Base-by-base conservation (phyloP, 164 flowering plant genomes). In the Paratinospora sagittata region DNA sequence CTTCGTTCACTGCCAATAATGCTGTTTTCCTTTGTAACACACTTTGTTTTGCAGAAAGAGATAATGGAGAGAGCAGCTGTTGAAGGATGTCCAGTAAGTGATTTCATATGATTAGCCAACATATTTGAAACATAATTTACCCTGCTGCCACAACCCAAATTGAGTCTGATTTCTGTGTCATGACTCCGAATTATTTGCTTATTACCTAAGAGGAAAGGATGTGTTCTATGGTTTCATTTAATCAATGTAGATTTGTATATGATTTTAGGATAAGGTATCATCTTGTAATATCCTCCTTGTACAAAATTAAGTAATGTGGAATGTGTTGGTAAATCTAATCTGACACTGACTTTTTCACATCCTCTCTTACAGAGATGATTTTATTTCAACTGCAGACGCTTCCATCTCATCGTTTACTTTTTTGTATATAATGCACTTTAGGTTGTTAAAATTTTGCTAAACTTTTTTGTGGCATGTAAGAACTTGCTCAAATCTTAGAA, bases 41-140 rank as follows among this genome's bases (percentile, higher is more conserved):
- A n/a, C 3, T 45, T 30, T 21, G 4, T 13, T 36, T 66, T 78
- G 65, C 78, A 81, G 84, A 75, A 30, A 49, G 76, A 70, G 71
- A 49, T 81, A 63, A 49, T 77, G 71, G 73, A 75, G 82, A 84
- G 73, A 72, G 88, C 86, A 52, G 43, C 34, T 13, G 27, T 62
- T 57, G 90, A 86, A 78, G 84, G 86, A 43, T 78, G 41, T 68
- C 64, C 75, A 27, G 24, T 76, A 34, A 78, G 76, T 24, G 58
- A 69, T 36, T 71, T 75, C 63, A 43, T 69, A 33, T 74, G 68
- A 79, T 23, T 19, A 21, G 61, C 37, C 68, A 67, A 17, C 26
- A 65, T 24, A 41, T 63, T 36, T 63, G 41, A 52, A 14, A 17
- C n/a, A 19, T 6, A 19, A 2, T 21, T 55, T n/a, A 16, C 61